Percentiles rank a stretch among this genome's conserved stretches.
Conservation (phyloP, 441 rosid species). For the Isatis lusitanica region DNA sequence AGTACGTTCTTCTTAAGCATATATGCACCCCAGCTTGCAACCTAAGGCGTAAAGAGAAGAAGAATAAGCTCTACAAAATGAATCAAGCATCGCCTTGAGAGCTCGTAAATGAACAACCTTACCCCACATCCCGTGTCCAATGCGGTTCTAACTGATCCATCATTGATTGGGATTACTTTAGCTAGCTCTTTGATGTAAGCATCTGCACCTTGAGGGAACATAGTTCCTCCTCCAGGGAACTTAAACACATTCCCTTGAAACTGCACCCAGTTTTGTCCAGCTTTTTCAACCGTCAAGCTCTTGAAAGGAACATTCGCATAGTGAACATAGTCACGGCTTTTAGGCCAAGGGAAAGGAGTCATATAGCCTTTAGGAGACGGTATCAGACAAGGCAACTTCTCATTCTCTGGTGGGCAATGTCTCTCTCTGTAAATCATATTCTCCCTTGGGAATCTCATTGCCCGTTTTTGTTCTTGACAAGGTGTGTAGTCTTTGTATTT, state of each 20-base stretch:
- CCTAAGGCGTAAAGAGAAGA: constrained; percentile 28
- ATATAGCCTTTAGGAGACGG: constrained; percentile 76
- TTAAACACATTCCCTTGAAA: constrained; percentile 63
- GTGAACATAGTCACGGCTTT: constrained; percentile 64
- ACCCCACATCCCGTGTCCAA: constrained; percentile 76
- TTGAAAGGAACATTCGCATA: constrained; percentile 71
- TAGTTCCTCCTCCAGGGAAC: constrained; percentile 74
- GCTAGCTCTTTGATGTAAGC: constrained; percentile 68
- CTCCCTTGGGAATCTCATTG: constrained; percentile 73
- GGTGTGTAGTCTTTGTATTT: constrained; percentile 66
- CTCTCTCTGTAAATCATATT: constrained; percentile 70
- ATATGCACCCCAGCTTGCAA: constrained; percentile 55
- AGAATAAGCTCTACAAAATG: not conserved
- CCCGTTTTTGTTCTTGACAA: constrained; percentile 69
- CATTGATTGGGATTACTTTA: constrained; percentile 57
- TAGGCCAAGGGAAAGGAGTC: constrained; percentile 78
- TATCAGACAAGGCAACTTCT: constrained; percentile 59
- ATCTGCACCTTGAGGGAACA: constrained; percentile 73
- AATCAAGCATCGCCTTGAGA: not conserved
- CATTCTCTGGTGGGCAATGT: constrained; percentile 63
- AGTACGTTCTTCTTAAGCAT: constrained; percentile 43
- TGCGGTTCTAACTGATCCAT: constrained; percentile 64
- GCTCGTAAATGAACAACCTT: constrained; percentile 20
- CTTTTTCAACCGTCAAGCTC: constrained; percentile 62
- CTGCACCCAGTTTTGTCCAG: constrained; percentile 67